phyloP scores from a whole-genome alignment of 371 early-diverging fungal species.

The Mucor piriformis region DNA sequence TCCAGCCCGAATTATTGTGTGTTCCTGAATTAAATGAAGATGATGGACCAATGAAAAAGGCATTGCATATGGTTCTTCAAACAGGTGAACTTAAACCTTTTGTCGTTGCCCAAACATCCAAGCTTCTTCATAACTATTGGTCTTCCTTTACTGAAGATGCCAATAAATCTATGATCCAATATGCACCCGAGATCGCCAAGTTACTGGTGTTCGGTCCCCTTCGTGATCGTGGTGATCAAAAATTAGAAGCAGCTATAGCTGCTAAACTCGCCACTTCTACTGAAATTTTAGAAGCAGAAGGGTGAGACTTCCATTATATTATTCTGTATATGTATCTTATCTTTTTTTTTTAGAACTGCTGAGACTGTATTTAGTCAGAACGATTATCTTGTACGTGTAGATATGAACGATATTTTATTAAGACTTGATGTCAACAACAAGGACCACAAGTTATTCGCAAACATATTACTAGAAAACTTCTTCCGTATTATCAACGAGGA shows the following conservation, averaged over 20 bases:
- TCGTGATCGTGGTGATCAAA: conserved; percentile 59
- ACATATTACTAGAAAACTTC: conserved; percentile 35
- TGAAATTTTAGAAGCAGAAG: conserved; percentile 35
- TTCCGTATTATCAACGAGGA: conserved; percentile 26
- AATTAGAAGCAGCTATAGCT: conserved; percentile 55
- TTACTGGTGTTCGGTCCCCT: conserved; percentile 60
- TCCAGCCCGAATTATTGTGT: conserved; percentile 40
- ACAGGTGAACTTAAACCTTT: conserved; percentile 44
- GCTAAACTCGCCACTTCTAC: conserved; percentile 37
- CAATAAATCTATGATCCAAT: conserved; percentile 40
- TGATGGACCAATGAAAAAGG: conserved; percentile 47
- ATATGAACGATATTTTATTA: conserved; percentile 55
- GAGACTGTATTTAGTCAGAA: conserved; percentile 40
- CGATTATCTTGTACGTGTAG: conserved; percentile 62
- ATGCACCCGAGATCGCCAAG: conserved; percentile 38
- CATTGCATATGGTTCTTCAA: conserved; percentile 34
- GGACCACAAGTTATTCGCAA: conserved; percentile 35
- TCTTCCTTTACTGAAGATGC: conserved; percentile 30
- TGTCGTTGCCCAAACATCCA: conserved; percentile 36
- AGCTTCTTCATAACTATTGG: conserved; percentile 42
- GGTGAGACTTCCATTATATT: conserved; percentile 20
- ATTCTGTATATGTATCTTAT: neutral
- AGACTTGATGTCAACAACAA: conserved; percentile 38
- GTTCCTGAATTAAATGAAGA: conserved; percentile 32
- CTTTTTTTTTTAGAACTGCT: conserved; percentile 30